Evolutionary conservation across 1,284 basidiomycete species (phyloP).

Genomic region (Lignosus rhinocerotis): DNA sequence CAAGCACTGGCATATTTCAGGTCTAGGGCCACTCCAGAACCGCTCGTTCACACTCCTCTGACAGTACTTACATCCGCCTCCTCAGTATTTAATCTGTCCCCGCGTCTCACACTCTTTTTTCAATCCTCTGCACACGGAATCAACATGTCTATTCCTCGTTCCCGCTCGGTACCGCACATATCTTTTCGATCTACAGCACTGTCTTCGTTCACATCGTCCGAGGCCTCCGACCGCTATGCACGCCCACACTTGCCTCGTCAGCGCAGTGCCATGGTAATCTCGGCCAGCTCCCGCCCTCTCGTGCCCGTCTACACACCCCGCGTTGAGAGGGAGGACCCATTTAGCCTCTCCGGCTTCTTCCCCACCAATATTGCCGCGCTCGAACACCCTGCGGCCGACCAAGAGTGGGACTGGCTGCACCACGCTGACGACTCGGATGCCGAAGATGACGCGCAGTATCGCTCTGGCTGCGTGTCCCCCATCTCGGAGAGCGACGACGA

Average conservation of each 20-base stretch:
- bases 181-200: slow-evolving; percentile 11
- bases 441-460: slow-evolving; percentile 23
- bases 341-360: slow-evolving; percentile 52
- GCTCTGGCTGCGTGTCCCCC: slow-evolving; percentile 26
- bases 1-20: not conserved
- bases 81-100: too few relatives aligned
- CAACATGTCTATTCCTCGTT: slow-evolving; percentile 31
- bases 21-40: slow-evolving; percentile 7
- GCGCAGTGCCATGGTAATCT: slow-evolving; percentile 23
- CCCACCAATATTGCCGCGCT: slow-evolving; percentile 36
- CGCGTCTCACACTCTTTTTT: not conserved
- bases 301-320: slow-evolving; percentile 18
- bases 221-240: slow-evolving; percentile 1
- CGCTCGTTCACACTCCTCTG: not conserved
- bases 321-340: slow-evolving; percentile 43
- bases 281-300: slow-evolving; percentile 1
- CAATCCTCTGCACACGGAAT: not conserved
- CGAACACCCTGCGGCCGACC: slow-evolving; percentile 25
- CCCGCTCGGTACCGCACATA: slow-evolving; percentile 31
- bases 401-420: slow-evolving; percentile 46
- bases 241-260: slow-evolving; percentile 24
- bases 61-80: too few relatives aligned
- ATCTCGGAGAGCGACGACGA: slow-evolving; percentile 29
- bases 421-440: slow-evolving; percentile 15
- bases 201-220: slow-evolving; percentile 7